Evolutionary conservation across 2,329 filamentous ascomycete genomes (phyloP).

Genomic region (Ilyonectria sp.): DNA sequence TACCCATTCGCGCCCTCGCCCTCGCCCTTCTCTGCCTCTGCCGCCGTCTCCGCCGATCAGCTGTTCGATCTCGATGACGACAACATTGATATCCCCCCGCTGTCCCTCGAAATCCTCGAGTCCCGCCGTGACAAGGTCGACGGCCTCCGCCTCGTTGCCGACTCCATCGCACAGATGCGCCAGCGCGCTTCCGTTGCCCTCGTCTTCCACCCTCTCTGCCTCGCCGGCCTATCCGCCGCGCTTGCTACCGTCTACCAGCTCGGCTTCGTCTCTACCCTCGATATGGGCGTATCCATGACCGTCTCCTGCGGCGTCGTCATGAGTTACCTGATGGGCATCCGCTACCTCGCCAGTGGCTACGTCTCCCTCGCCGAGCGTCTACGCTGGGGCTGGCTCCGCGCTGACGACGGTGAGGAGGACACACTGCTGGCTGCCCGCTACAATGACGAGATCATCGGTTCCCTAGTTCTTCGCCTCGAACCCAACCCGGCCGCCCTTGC

Average conservation of each 20-base stretch:
- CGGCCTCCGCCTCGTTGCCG: slow-evolving; percentile 81
- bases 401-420: slow-evolving; percentile 63
- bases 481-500: slow-evolving; percentile 50
- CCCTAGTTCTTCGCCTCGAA: slow-evolving; percentile 78
- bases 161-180: slow-evolving; percentile 87
- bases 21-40: slow-evolving; percentile 69
- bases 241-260: slow-evolving; percentile 64
- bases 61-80: slow-evolving; percentile 62
- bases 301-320: slow-evolving; percentile 75
- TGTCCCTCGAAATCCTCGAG: slow-evolving; percentile 73
- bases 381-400: slow-evolving; percentile 72
- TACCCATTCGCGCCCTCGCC: slow-evolving; percentile 58
- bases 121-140: slow-evolving; percentile 73
- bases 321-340: slow-evolving; percentile 73
- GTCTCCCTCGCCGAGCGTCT: slow-evolving; percentile 73
- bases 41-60: slow-evolving; percentile 65
- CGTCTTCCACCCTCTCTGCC: slow-evolving; percentile 72
- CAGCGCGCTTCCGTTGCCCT: slow-evolving; percentile 76
- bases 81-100: slow-evolving; percentile 70
- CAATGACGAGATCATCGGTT: slow-evolving; percentile 79
- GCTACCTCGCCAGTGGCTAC: slow-evolving; percentile 75
- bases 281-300: slow-evolving; percentile 69
- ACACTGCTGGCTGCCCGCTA: slow-evolving; percentile 77
- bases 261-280: slow-evolving; percentile 61
- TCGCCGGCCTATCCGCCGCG: slow-evolving; percentile 62